phyloP scores from a whole-genome alignment of 2,329 filamentous ascomycete genomes.

The Pseudogymnoascus sp. region DNA sequence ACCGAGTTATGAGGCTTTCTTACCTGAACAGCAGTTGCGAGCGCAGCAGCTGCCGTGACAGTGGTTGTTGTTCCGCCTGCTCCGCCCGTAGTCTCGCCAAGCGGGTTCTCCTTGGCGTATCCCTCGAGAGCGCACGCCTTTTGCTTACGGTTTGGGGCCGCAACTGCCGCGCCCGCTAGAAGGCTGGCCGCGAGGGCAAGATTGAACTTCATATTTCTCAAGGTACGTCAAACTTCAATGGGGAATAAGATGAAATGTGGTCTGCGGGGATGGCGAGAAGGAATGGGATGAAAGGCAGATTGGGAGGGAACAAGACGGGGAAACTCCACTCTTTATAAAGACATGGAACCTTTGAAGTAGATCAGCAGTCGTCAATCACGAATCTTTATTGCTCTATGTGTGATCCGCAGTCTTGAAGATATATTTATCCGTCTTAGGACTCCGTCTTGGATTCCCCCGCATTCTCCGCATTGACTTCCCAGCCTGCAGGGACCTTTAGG shows the following conservation, averaged over 20 bases:
- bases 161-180: background rate
- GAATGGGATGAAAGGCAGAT: background rate
- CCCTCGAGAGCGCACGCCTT: background rate
- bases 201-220: background rate
- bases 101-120: constrained; percentile 8
- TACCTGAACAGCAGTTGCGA: constrained; percentile 31
- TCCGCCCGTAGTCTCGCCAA: constrained; percentile 36
- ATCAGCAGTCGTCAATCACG: background rate
- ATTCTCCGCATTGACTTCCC: background rate
- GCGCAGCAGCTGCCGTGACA: constrained; percentile 36
- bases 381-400: background rate
- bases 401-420: background rate
- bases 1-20: constrained; percentile 20
- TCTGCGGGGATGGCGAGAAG: background rate
- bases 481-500: background rate
- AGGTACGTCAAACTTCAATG: background rate
- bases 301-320: background rate
- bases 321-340: background rate
- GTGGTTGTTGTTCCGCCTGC: constrained; percentile 37
- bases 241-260: background rate
- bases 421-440: background rate
- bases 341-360: background rate
- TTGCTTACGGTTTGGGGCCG: background rate
- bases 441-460: background rate
- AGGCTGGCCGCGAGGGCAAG: background rate